Conservation (phyloP, 306 rosid genomes). For the Alnus rubra region DNA sequence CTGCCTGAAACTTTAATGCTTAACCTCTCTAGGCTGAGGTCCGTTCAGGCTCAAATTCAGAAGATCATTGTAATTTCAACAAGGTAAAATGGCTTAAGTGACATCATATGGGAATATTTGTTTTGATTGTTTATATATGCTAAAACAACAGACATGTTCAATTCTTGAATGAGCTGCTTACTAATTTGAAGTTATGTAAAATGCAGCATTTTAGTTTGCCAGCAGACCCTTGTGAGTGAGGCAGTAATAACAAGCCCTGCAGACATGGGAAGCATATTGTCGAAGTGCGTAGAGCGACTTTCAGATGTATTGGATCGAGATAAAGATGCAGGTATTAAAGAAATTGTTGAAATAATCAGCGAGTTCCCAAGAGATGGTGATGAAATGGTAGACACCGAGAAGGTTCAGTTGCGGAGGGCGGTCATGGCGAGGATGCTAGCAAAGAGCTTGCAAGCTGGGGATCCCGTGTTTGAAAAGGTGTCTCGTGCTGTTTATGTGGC, state of each 20-base stretch:
- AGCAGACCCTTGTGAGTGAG: constrained; percentile 77
- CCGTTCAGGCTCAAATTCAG: constrained; percentile 83
- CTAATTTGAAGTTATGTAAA: constrained; percentile 14
- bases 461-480: constrained; percentile 82
- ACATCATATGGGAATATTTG: no score
- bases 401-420: constrained; percentile 49
- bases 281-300: constrained; percentile 52
- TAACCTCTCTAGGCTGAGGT: constrained; percentile 75
- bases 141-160: neutral
- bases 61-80: constrained; percentile 73
- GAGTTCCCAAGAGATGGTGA: constrained; percentile 33
- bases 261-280: constrained; percentile 52
- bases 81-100: constrained; percentile 45
- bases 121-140: no score
- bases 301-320: constrained; percentile 47
- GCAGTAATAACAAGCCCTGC: constrained; percentile 39
- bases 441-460: constrained; percentile 88
- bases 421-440: constrained; percentile 70
- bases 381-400: constrained; percentile 35
- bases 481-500: constrained; percentile 60
- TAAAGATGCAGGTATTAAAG: constrained; percentile 65
- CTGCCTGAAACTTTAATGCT: constrained; percentile 76
- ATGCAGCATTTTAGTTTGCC: constrained; percentile 81
- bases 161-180: neutral
- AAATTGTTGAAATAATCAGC: constrained; percentile 66